Evolutionary conservation across 805 yeast genomes (phyloP).

Genomic region (Nakazawaea ambrosiae): DNA sequence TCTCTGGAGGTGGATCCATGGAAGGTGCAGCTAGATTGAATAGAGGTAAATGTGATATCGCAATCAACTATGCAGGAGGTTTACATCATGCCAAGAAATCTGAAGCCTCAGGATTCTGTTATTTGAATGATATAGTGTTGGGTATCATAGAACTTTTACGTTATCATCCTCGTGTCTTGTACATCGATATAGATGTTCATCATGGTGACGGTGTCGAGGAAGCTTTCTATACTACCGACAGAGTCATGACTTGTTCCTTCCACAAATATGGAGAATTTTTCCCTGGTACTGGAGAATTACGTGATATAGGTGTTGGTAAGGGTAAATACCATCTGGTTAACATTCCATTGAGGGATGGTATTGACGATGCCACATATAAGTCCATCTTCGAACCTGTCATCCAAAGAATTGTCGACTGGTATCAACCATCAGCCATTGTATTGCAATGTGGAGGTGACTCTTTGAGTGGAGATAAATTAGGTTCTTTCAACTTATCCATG

Average conservation of each 20-base stretch:
- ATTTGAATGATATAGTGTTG: slow-evolving; percentile 82
- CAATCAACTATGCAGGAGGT: slow-evolving; percentile 92
- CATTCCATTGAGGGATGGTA: slow-evolving; percentile 87
- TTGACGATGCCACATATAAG: slow-evolving; percentile 83
- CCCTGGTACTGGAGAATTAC: slow-evolving; percentile 87
- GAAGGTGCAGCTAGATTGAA: slow-evolving; percentile 84
- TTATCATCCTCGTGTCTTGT: slow-evolving; percentile 78
- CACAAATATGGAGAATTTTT: slow-evolving; percentile 91
- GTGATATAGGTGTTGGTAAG: slow-evolving; percentile 77
- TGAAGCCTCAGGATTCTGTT: slow-evolving; percentile 88
- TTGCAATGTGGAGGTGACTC: slow-evolving; percentile 99
- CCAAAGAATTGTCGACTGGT: slow-evolving; percentile 69
- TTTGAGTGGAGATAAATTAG: slow-evolving; percentile 88
- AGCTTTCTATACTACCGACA: slow-evolving; percentile 85
- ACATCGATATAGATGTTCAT: slow-evolving; percentile 86
- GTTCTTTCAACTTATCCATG: slow-evolving; percentile 92
- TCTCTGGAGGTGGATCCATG: slow-evolving; percentile 84
- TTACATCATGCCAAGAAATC: slow-evolving; percentile 88
- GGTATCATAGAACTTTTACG: slow-evolving; percentile 75
- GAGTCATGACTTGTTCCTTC: slow-evolving; percentile 87
- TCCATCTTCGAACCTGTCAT: slow-evolving; percentile 88
- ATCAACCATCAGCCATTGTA: slow-evolving; percentile 94
- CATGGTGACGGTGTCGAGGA: slow-evolving; percentile 97
- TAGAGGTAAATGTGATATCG: slow-evolving; percentile 81
- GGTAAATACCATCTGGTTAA: slow-evolving; percentile 82